A percentile compares a stretch with the other conserved stretches of the same genome.
These are phyloP conservation scores for Umbelopsis vinacea DNA, from an alignment of 192 early-diverging fungal species.

Conservation along the genomic window DNA sequence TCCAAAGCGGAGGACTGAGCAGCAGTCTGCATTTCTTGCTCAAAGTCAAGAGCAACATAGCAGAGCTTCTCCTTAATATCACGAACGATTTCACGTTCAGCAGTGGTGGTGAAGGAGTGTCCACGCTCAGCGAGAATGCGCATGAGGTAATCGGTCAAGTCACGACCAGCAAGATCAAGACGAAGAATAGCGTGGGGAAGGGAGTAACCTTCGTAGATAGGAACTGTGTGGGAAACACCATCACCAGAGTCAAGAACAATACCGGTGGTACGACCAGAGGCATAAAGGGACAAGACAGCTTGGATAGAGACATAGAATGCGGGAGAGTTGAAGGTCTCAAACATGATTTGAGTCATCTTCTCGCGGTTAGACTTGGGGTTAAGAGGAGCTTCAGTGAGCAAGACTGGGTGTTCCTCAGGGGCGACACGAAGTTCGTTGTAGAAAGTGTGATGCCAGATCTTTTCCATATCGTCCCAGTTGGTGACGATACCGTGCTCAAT, in stretches of 20 bases:
- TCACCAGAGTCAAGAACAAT: slow-evolving; percentile 98
- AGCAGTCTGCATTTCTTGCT: slow-evolving; percentile 97
- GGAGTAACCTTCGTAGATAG: slow-evolving; percentile 97
- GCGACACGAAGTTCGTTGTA: slow-evolving; percentile 98
- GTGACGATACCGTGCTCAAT: slow-evolving; percentile 93
- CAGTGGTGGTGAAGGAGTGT: slow-evolving; percentile 93
- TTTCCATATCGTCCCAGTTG: slow-evolving; percentile 95
- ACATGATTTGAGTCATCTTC: slow-evolving; percentile 99
- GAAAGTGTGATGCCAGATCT: slow-evolving; percentile 97
- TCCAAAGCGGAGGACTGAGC: slow-evolving; percentile 90
- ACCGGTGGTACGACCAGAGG: slow-evolving; percentile 97
- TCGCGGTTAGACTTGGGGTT: slow-evolving; percentile 99
- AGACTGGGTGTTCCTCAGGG: slow-evolving; percentile 97
- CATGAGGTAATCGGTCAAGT: slow-evolving; percentile 94
- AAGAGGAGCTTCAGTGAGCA: slow-evolving; percentile 95
- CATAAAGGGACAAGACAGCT: slow-evolving; percentile 95
- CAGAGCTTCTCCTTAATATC: slow-evolving; percentile 99
- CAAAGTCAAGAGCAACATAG: slow-evolving; percentile 97
- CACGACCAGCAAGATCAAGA: slow-evolving; percentile 96
- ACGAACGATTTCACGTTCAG: slow-evolving; percentile 98
- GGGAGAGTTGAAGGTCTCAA: slow-evolving; percentile 96
- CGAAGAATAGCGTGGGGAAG: slow-evolving; percentile 96
- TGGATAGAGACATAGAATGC: slow-evolving; percentile 98
- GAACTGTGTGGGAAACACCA: slow-evolving; percentile 97
- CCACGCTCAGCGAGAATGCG: slow-evolving; percentile 95